Conservation (phyloP, 108 stramenopile genomes). For the Asterionellopsis glacialis region DNA sequence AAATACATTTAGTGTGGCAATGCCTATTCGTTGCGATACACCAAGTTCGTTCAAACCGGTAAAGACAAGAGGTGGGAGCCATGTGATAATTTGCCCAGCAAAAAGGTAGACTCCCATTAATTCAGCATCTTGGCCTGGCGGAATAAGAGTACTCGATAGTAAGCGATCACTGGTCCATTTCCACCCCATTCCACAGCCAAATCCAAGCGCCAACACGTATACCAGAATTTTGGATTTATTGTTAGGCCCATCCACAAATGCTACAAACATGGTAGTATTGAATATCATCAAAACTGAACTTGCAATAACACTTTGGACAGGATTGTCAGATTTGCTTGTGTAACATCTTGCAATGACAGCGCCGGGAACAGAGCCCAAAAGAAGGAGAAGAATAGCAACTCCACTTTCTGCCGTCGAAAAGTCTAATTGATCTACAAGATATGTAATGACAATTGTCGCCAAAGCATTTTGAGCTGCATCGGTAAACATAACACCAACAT, state of each 20-base stretch:
- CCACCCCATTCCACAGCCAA: slow-evolving; percentile 75
- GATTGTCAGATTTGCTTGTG: slow-evolving; percentile 25
- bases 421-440: slow-evolving; percentile 36
- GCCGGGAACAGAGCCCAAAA: slow-evolving; percentile 47
- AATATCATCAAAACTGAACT: slow-evolving; percentile 6
- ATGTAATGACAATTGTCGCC: slow-evolving; percentile 45
- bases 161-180: slow-evolving; percentile 57
- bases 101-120: slow-evolving; percentile 70
- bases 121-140: slow-evolving; percentile 72
- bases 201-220: slow-evolving; percentile 58
- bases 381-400: slow-evolving; percentile 28
- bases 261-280: background rate
- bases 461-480: slow-evolving; percentile 46
- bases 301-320: slow-evolving; percentile 26
- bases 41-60: slow-evolving; percentile 65
- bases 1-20: slow-evolving; percentile 27
- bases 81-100: slow-evolving; percentile 53
- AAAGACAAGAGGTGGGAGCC: slow-evolving; percentile 71
- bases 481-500: slow-evolving; percentile 31
- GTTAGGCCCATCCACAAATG: background rate
- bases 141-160: slow-evolving; percentile 51
- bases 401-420: slow-evolving; percentile 39
- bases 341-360: slow-evolving; percentile 18
- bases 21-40: slow-evolving; percentile 37
- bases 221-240: slow-evolving; percentile 26